A percentile compares a stretch with the other conserved stretches of the same genome.
phyloP scores from a whole-genome alignment of 495 filamentous ascomycete species.

The Extremus antarcticus region DNA sequence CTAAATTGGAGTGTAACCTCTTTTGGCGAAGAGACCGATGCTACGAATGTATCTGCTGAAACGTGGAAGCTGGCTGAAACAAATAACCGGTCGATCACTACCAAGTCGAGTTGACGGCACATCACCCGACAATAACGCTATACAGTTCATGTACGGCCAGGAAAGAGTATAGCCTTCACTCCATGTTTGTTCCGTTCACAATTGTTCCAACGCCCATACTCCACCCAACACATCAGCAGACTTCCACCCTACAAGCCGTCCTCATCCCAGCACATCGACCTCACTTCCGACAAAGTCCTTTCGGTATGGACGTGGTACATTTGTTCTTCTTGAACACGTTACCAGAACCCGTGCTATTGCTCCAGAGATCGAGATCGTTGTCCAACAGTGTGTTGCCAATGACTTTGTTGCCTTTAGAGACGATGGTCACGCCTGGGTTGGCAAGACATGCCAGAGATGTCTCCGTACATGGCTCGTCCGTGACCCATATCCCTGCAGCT shows the following conservation, averaged over 20 bases:
- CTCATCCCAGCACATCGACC: no score
- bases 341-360: neutral
- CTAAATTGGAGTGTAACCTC: no score
- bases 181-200: no score
- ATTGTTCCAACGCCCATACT: no score
- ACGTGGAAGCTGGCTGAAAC: neutral
- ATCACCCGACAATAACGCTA: neutral
- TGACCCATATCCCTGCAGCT: neutral
- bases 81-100: neutral
- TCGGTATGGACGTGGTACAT: neutral
- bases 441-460: neutral
- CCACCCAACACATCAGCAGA: no score
- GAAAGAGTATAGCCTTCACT: no score
- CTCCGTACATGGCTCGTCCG: neutral
- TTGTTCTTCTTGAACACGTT: neutral
- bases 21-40: neutral
- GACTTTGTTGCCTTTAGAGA: neutral
- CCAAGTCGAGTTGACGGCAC: neutral
- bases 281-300: neutral
- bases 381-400: neutral
- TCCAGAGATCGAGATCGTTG: neutral
- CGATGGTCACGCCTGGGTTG: neutral
- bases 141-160: no score
- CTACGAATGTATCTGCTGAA: no score
- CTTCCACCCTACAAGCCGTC: no score